A percentile compares a stretch with the other conserved stretches of the same genome.
Evolutionary conservation across 495 filamentous ascomycete species (phyloP).

Genomic region (Cenococcum geophilum): DNA sequence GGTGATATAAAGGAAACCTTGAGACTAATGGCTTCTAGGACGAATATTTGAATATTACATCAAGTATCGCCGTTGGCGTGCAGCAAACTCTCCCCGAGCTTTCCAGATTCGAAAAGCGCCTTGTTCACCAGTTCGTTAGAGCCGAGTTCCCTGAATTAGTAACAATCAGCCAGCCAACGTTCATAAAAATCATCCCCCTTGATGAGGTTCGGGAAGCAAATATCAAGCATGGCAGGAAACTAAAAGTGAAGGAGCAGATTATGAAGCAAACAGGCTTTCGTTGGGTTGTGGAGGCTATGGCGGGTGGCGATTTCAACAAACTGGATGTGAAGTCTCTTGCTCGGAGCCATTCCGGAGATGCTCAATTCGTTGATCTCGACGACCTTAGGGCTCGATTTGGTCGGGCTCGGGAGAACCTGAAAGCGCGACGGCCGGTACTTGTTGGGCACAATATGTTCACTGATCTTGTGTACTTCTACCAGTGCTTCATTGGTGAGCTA

Average conservation of each 20-base stretch:
- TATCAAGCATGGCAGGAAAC: constrained; percentile 38
- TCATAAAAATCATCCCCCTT: constrained; percentile 48
- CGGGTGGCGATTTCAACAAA: constrained; percentile 50
- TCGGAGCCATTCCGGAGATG: constrained; percentile 22
- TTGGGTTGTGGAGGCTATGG: constrained; percentile 64
- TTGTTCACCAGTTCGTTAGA: constrained; percentile 63
- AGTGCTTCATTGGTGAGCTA: constrained; percentile 60
- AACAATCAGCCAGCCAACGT: constrained; percentile 43
- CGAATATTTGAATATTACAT: constrained; percentile 18
- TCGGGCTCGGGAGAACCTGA: constrained; percentile 39
- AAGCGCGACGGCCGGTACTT: constrained; percentile 47
- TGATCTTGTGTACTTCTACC: constrained; percentile 67
- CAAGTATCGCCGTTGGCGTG: constrained; percentile 2
- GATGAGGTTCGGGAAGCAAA: constrained; percentile 47
- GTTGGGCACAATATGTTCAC: constrained; percentile 75
- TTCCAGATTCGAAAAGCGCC: constrained; percentile 48
- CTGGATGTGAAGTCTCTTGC: constrained; percentile 46
- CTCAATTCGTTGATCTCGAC: constrained; percentile 31
- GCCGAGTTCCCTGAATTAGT: constrained; percentile 55
- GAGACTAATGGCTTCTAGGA: constrained; percentile 6
- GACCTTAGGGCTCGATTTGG: constrained; percentile 33
- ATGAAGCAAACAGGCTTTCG: constrained; percentile 54
- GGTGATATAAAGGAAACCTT: neutral
- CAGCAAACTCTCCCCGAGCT: constrained; percentile 13
- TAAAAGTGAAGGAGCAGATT: constrained; percentile 42